Evolutionary conservation across 164 flowering plant species (phyloP).

Genomic region (Kingdonia uniflora): DNA sequence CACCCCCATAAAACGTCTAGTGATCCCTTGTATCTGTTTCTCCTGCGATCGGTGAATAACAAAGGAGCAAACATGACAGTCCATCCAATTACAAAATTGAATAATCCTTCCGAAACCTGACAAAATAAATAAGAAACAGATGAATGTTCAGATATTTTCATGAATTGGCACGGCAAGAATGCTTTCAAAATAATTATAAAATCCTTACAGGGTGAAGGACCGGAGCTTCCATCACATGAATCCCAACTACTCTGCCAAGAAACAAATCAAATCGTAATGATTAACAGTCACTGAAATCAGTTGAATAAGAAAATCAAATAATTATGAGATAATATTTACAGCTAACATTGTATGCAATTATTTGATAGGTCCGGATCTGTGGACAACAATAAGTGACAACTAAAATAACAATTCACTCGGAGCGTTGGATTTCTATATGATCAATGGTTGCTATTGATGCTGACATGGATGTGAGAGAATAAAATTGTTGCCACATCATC

Average conservation of each 20-base stretch:
- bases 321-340: neutral
- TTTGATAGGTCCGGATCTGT: no score
- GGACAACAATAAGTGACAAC: no score
- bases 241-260: constrained; percentile 81
- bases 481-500: no score
- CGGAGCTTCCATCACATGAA: constrained; percentile 68
- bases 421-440: no score
- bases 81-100: constrained; percentile 96
- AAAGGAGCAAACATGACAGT: constrained; percentile 93
- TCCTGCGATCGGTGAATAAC: constrained; percentile 63
- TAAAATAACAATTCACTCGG: no score
- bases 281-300: constrained; percentile 10
- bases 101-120: constrained; percentile 82
- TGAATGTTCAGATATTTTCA: neutral
- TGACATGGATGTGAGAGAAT: no score
- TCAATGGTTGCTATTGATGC: no score
- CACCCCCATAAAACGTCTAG: constrained; percentile 80
- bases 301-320: neutral
- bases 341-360: neutral
- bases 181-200: neutral
- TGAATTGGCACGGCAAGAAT: no score
- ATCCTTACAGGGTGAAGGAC: constrained; percentile 79
- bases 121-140: constrained; percentile 3
- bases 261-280: constrained; percentile 12
- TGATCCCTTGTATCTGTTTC: constrained; percentile 68